phyloP scores from a whole-genome alignment of 2,329 filamentous ascomycete genomes.

The Aspergillus chevalieri region DNA sequence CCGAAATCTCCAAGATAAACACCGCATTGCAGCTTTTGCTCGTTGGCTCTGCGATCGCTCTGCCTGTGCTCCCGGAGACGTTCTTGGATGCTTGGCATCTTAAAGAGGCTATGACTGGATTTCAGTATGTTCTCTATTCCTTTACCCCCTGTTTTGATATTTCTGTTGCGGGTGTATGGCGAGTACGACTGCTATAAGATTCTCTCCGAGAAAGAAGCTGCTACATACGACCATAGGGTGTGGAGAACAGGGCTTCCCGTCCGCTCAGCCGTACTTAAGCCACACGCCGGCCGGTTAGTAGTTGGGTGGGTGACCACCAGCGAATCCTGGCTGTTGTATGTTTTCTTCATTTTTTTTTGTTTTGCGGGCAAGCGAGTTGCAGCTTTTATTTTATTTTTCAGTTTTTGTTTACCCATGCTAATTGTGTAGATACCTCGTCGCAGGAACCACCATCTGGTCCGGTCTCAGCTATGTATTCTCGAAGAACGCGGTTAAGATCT shows the following conservation, averaged over 20 bases:
- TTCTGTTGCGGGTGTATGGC: not conserved
- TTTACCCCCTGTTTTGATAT: slow-evolving; percentile 1
- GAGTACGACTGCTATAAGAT: slow-evolving; percentile 10
- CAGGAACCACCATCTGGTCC: slow-evolving; percentile 85
- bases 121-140: slow-evolving; percentile 33
- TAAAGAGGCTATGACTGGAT: slow-evolving; percentile 55
- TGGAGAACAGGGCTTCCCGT: slow-evolving; percentile 46
- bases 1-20: slow-evolving; percentile 59
- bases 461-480: slow-evolving; percentile 86
- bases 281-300: slow-evolving; percentile 44
- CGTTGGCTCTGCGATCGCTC: slow-evolving; percentile 74
- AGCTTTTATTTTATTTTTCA: not conserved
- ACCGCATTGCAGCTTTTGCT: slow-evolving; percentile 85
- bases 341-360: slow-evolving; percentile 21
- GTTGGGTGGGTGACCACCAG: slow-evolving; percentile 46
- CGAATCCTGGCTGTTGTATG: slow-evolving; percentile 43
- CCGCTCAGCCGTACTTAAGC: slow-evolving; percentile 46
- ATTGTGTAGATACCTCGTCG: slow-evolving; percentile 66
- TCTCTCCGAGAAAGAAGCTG: not conserved
- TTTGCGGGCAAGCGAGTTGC: not conserved
- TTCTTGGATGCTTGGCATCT: slow-evolving; percentile 50
- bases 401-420: slow-evolving; percentile 12
- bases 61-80: slow-evolving; percentile 62
- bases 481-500: slow-evolving; percentile 85
- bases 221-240: slow-evolving; percentile 43